A percentile compares a stretch with the other conserved stretches of the same genome.
Conservation (phyloP, 345 rosid genomes). For the Lagerstroemia speciosa region DNA sequence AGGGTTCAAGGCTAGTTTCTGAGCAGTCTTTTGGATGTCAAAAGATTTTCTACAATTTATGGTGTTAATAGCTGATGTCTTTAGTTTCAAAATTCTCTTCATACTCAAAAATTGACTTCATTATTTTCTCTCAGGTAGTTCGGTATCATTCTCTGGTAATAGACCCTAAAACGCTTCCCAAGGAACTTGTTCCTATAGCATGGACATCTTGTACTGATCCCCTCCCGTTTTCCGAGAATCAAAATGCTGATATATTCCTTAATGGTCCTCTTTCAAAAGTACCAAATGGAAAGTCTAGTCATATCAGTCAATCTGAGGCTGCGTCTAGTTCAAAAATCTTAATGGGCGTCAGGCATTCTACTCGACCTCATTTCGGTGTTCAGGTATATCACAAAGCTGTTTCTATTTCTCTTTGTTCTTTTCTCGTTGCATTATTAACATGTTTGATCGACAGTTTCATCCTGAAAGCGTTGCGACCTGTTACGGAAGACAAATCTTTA, state of each 20-base stretch:
- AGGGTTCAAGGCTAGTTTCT: constrained; percentile 65
- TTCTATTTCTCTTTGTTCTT: constrained; percentile 2
- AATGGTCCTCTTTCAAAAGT: constrained; percentile 13
- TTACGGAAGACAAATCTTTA: constrained; percentile 64
- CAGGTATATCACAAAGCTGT: constrained; percentile 43
- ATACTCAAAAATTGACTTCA: constrained; percentile 4
- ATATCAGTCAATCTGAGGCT: constrained; percentile 21
- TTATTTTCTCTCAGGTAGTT: constrained; percentile 57
- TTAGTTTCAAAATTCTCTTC: background rate
- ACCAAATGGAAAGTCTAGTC: constrained; percentile 21
- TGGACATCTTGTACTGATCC: constrained; percentile 55
- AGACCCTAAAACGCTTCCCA: constrained; percentile 70
- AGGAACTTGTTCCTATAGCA: constrained; percentile 77
- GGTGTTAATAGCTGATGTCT: background rate
- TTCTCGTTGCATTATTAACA: constrained; percentile 6
- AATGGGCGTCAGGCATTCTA: constrained; percentile 87
- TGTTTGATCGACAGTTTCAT: constrained; percentile 64
- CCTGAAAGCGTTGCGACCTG: constrained; percentile 91
- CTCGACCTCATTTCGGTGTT: constrained; percentile 86
- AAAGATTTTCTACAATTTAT: background rate
- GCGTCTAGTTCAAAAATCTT: constrained; percentile 35
- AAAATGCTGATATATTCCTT: constrained; percentile 15
- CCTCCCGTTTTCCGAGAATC: constrained; percentile 41
- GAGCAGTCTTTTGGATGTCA: constrained; percentile 3
- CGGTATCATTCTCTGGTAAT: constrained; percentile 88